Percentiles rank a stretch among this genome's conserved stretches.
These are phyloP conservation scores for Lachnum nothofagi DNA, from an alignment of 2,329 filamentous ascomycete genomes.

Conservation along the genomic window DNA sequence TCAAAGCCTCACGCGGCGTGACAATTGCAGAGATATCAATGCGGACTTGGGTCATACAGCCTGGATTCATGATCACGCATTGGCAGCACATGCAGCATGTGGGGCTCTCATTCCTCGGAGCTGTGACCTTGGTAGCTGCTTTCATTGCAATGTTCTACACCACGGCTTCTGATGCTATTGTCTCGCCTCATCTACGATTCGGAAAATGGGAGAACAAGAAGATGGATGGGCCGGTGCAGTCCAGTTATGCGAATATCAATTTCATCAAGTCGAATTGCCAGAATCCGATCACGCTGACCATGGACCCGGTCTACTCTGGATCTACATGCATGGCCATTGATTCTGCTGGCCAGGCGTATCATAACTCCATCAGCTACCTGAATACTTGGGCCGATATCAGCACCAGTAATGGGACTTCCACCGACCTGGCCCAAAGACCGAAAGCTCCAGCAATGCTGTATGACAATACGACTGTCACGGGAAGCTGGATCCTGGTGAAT, in stretches of 20 bases:
- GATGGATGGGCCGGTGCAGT: conserved; percentile 52
- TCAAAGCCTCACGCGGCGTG: conserved; percentile 54
- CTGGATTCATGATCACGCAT: conserved; percentile 67
- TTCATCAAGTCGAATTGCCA: conserved; percentile 55
- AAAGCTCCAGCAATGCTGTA: conserved; percentile 57
- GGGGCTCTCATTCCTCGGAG: conserved; percentile 57
- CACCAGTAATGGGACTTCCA: conserved; percentile 37
- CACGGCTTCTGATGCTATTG: conserved; percentile 68
- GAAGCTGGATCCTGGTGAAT: conserved; percentile 61
- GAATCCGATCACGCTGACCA: conserved; percentile 48
- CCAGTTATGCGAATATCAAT: conserved; percentile 57
- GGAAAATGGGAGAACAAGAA: conserved; percentile 45
- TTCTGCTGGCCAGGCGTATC: conserved; percentile 64
- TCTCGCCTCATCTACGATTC: conserved; percentile 65
- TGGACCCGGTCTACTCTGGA: conserved; percentile 39
- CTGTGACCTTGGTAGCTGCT: conserved; percentile 59
- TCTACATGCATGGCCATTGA: conserved; percentile 63
- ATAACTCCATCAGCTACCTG: conserved; percentile 62
- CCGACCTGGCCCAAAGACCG: conserved; percentile 47
- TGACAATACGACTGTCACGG: conserved; percentile 67
- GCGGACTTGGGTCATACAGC: conserved; percentile 69
- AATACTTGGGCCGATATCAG: conserved; percentile 49
- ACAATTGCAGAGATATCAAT: conserved; percentile 73
- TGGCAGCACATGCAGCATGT: conserved; percentile 61
- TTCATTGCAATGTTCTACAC: conserved; percentile 68